Percentiles rank a stretch among this genome's conserved stretches.
phyloP scores from a whole-genome alignment of 495 filamentous ascomycete species.

The Cryomyces antarcticus region DNA sequence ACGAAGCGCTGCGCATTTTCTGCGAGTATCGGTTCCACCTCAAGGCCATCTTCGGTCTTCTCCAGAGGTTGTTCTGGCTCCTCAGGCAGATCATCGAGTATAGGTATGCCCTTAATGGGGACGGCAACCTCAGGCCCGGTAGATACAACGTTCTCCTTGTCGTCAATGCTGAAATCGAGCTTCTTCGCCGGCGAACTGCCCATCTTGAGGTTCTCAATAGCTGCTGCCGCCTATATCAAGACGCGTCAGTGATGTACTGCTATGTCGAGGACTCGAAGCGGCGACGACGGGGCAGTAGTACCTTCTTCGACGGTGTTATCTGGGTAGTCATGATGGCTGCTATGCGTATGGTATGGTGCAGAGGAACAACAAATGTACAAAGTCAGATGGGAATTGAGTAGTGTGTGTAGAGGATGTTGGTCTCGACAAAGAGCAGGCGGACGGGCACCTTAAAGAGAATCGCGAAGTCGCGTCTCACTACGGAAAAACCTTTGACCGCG shows the following conservation, averaged over 20 bases:
- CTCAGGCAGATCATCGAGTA: conserved; percentile 39
- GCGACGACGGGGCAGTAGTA: conserved; percentile 3
- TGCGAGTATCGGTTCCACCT: conserved; percentile 63
- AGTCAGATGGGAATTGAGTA: too few relatives aligned
- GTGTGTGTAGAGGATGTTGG: too few relatives aligned
- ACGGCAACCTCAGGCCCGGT: conserved; percentile 27
- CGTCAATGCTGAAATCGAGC: conserved; percentile 45
- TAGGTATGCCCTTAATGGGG: conserved; percentile 32
- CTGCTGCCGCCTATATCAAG: conserved; percentile 49
- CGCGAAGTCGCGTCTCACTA: too few relatives aligned
- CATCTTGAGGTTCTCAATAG: conserved; percentile 78
- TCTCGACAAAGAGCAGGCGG: too few relatives aligned
- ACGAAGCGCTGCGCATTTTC: conserved; percentile 96
- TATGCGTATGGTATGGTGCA: too few relatives aligned
- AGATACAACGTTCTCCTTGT: conserved; percentile 69
- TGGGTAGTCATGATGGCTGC: neutral
- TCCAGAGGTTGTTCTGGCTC: conserved; percentile 35
- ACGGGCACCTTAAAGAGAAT: too few relatives aligned
- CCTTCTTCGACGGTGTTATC: conserved; percentile 15
- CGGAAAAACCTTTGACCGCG: too few relatives aligned
- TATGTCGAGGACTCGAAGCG: neutral
- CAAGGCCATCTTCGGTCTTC: too few relatives aligned
- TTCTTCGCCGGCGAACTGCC: conserved; percentile 76
- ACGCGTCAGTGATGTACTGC: neutral
- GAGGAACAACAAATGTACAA: too few relatives aligned